Base-by-base conservation (phyloP, 2,329 filamentous ascomycete species). In the Rutstroemia sydowiana region DNA sequence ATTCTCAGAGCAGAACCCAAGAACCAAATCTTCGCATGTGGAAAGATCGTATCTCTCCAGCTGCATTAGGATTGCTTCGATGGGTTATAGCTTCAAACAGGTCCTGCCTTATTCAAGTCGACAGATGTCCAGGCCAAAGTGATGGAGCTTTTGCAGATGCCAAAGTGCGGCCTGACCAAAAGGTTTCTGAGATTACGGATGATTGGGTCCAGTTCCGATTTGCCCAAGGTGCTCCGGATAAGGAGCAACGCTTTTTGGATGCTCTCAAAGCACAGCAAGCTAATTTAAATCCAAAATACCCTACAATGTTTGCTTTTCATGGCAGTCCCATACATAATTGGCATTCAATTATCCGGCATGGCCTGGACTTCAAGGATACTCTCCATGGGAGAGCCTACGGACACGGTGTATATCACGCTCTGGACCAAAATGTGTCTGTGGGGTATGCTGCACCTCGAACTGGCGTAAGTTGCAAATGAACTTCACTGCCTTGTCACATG, bases 31-130 rank as follows among this genome's bases (percentile, higher is more conserved):
- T 70, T 67, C 37, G 71, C 71, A 62, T 64, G 42, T 87, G 82
- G 82, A 67, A 70, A 57, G 72, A 78, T 20, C 70, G 75, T 16
- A 74, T 95, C 9, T 78, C 84, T 0, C 77, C 80, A 2, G 77
- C 86, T 6, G 79, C 84, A 0, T 68, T 88, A 3, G 78, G 81
- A 18, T 68, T 95, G 0, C 70, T 96, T 18, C 78, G 87, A 47
- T 96, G 91, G 91, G 87, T 95, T 55, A 80, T 96, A 53, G 87
- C 90, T 0, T 95, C 90, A 0, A 95, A 95, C 61, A 77, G 88
- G 42, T 92, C 91, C 0, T 91, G 85, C 60, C 93, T 96, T 55
- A 75, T 92, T 42, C 83, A 92, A 59, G 83, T 93, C 14, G 81
- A 84, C 40, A 69, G 69, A 37, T 65, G 51, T 18, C 54, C 62